Conservation (phyloP, 495 filamentous ascomycete species). For the Chlorociboria aeruginascens region DNA sequence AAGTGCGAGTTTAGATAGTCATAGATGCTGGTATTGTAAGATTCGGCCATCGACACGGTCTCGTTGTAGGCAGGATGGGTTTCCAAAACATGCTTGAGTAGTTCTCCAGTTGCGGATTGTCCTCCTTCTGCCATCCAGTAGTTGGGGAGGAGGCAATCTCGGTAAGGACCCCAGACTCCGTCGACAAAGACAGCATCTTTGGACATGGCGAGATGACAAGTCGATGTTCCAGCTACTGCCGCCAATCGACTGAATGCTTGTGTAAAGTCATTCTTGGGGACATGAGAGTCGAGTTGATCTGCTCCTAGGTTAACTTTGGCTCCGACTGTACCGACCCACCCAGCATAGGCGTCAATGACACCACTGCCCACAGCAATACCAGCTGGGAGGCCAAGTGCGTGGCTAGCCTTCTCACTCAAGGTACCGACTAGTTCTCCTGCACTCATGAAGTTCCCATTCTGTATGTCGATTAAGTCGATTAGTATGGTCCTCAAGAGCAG, state of each 20-base stretch:
- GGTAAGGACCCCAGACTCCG: constrained; percentile 94
- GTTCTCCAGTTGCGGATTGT: constrained; percentile 87
- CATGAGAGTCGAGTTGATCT: constrained; percentile 45
- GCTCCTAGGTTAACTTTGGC: constrained; percentile 68
- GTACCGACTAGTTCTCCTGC: constrained; percentile 83
- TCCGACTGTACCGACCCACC: constrained; percentile 97
- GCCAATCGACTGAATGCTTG: constrained; percentile 93
- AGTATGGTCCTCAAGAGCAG: constrained; percentile 13
- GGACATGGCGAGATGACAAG: constrained; percentile 94
- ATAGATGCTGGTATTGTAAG: constrained; percentile 74
- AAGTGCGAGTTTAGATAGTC: constrained; percentile 89
- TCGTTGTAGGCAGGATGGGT: constrained; percentile 82
- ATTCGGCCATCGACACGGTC: constrained; percentile 61
- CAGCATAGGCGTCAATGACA: constrained; percentile 96
- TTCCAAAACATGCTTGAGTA: constrained; percentile 86
- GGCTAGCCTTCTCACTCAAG: constrained; percentile 70
- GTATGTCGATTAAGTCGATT: constrained; percentile 13
- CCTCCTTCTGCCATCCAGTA: constrained; percentile 97
- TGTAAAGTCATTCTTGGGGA: constrained; percentile 61
- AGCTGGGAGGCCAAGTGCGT: constrained; percentile 71
- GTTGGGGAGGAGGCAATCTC: constrained; percentile 79
- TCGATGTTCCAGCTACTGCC: constrained; percentile 93
- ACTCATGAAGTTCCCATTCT: constrained; percentile 86
- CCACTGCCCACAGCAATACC: constrained; percentile 90
- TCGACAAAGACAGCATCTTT: constrained; percentile 79